phyloP scores from a whole-genome alignment of 2,329 filamentous ascomycete genomes.

The Epichloe uncinata region DNA sequence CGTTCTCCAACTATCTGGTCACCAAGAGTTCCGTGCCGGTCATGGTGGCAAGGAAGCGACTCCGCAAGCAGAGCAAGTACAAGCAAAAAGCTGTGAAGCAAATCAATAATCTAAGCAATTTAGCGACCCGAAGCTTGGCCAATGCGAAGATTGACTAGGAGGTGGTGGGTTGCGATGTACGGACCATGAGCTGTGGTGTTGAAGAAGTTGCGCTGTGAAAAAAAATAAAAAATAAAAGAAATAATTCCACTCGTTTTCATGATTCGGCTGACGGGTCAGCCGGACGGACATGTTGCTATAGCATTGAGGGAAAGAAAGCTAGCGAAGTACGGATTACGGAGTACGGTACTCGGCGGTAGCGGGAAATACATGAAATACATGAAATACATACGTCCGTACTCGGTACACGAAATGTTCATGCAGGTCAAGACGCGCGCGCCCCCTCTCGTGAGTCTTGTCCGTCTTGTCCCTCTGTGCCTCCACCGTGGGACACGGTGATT shows the following conservation, averaged over 20 bases:
- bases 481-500: background rate
- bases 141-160: constrained; percentile 62
- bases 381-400: background rate
- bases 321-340: background rate
- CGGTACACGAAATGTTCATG: background rate
- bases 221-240: no score
- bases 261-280: background rate
- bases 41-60: constrained; percentile 89
- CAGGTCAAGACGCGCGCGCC: no score
- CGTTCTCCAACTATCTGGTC: constrained; percentile 94
- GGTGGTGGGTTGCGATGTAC: background rate
- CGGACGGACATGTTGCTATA: background rate
- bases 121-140: constrained; percentile 51
- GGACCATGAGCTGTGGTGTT: background rate
- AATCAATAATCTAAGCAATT: constrained; percentile 69
- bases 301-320: background rate
- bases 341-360: no score
- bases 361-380: background rate
- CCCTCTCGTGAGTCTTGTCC: no score
- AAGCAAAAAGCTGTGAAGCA: constrained; percentile 54
- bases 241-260: no score
- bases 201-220: background rate
- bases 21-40: constrained; percentile 94
- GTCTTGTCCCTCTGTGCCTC: no score
- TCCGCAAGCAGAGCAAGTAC: constrained; percentile 76